A percentile compares a stretch with the other conserved stretches of the same genome.
Conservation (phyloP, 2,329 filamentous ascomycete genomes). For the Blastomyces gilchristii region DNA sequence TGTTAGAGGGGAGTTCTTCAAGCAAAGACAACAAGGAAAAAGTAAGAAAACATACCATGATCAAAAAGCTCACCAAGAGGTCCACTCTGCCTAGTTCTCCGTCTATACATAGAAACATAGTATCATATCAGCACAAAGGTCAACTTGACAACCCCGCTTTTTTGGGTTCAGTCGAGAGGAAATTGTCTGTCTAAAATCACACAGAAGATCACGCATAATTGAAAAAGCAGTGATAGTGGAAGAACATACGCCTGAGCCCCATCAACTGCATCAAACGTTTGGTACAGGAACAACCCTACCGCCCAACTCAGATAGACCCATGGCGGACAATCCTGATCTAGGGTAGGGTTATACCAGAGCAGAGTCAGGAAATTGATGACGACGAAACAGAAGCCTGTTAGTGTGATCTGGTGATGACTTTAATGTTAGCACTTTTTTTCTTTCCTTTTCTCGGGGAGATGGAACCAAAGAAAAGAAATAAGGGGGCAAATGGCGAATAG, state of each 20-base stretch:
- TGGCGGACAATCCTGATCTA: constrained; percentile 83
- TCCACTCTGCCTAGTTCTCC: constrained; percentile 83
- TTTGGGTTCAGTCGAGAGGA: not conserved
- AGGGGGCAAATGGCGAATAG: not conserved
- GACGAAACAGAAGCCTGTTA: constrained; percentile 83
- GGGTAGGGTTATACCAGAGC: constrained; percentile 88
- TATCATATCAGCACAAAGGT: not conserved
- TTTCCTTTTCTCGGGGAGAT: not conserved
- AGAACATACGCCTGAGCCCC: constrained; percentile 73
- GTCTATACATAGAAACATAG: constrained; percentile 37
- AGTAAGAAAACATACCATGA: constrained; percentile 50
- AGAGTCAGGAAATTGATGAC: constrained; percentile 81
- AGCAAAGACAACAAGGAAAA: not conserved
- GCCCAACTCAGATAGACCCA: constrained; percentile 97
- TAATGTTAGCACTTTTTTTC: not conserved
- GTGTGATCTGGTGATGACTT: constrained; percentile 53
- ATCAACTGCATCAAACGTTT: constrained; percentile 97
- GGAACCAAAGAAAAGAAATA: not conserved
- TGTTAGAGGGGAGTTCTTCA: constrained; percentile 10
- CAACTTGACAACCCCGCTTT: not conserved
- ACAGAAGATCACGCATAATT: not conserved
- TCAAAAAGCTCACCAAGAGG: constrained; percentile 95
- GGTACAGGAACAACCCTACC: constrained; percentile 82
- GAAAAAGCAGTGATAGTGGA: constrained; percentile 10
- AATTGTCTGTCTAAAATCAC: not conserved